Evolutionary conservation across 352 stramenopile species (phyloP).

Genomic region (Phytophthora vignae): DNA sequence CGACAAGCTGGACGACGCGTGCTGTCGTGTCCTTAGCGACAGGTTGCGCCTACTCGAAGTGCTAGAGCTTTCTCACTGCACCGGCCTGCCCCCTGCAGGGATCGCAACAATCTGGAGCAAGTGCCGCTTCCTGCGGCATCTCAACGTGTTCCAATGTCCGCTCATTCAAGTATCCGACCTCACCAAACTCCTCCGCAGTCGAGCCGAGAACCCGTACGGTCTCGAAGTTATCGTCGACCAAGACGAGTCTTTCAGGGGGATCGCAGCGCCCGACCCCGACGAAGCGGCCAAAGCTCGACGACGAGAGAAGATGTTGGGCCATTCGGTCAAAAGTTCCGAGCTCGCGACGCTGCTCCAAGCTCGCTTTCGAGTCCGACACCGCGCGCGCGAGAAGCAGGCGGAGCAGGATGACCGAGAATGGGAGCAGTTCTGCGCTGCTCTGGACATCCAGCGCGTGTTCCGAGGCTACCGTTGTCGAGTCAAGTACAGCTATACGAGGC

Average conservation of each 20-base stretch:
- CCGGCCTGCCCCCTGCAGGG: slow-evolving; percentile 34
- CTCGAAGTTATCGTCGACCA: slow-evolving; percentile 68
- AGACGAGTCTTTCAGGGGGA: slow-evolving; percentile 45
- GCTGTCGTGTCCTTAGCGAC: slow-evolving; percentile 37
- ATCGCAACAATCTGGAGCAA: slow-evolving; percentile 41
- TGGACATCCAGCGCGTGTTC: slow-evolving; percentile 71
- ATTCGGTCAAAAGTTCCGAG: slow-evolving; percentile 25
- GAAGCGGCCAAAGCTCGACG: slow-evolving; percentile 42
- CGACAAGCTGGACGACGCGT: slow-evolving; percentile 46
- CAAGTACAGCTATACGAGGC: slow-evolving; percentile 48
- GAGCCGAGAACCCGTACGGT: slow-evolving; percentile 55
- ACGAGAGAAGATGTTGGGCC: slow-evolving; percentile 40
- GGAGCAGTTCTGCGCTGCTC: slow-evolving; percentile 55
- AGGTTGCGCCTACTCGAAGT: slow-evolving; percentile 48
- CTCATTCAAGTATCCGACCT: slow-evolving; percentile 41
- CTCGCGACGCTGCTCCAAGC: slow-evolving; percentile 56
- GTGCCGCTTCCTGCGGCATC: slow-evolving; percentile 51
- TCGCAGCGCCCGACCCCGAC: slow-evolving; percentile 50
- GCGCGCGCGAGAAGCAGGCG: slow-evolving; percentile 31
- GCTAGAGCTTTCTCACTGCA: slow-evolving; percentile 50
- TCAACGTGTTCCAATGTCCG: slow-evolving; percentile 60
- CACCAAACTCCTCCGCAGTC: slow-evolving; percentile 35
- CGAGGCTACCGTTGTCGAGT: slow-evolving; percentile 53
- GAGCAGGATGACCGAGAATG: slow-evolving; percentile 42
- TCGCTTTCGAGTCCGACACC: slow-evolving; percentile 45